A percentile compares a stretch with the other conserved stretches of the same genome.
Conservation (phyloP, 805 yeast species). For the Barnettozyma salicaria region DNA sequence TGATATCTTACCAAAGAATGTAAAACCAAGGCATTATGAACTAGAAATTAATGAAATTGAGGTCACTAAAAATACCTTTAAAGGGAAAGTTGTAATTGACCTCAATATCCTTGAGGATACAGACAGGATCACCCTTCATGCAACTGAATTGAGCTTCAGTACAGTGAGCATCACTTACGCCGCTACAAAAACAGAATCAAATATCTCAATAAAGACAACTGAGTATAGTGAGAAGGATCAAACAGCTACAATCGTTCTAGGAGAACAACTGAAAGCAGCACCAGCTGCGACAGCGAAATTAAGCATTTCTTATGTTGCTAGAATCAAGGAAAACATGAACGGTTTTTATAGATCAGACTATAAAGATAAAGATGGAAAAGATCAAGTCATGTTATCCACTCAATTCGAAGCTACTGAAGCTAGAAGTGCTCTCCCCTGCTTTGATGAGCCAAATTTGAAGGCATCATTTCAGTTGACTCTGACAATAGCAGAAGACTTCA, state of each 20-base stretch:
- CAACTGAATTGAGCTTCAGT: constrained; percentile 53
- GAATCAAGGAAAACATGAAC: constrained; percentile 66
- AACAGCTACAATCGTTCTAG: constrained; percentile 53
- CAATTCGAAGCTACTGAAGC: constrained; percentile 86
- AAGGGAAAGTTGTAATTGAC: constrained; percentile 49
- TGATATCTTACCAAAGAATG: constrained; percentile 49
- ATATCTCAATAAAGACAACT: constrained; percentile 27
- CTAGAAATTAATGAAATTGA: constrained; percentile 52
- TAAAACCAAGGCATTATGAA: constrained; percentile 72
- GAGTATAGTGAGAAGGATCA: constrained; percentile 48
- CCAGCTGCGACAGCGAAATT: constrained; percentile 35
- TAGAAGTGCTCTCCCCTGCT: constrained; percentile 78
- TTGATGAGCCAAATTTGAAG: constrained; percentile 78
- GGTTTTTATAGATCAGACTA: constrained; percentile 75
- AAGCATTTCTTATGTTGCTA: constrained; percentile 48
- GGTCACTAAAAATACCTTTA: constrained; percentile 50
- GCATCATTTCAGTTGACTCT: constrained; percentile 63
- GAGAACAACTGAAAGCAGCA: constrained; percentile 33
- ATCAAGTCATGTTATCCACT: constrained; percentile 70
- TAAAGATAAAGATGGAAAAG: constrained; percentile 48
- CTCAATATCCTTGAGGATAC: constrained; percentile 44
- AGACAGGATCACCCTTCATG: constrained; percentile 47
- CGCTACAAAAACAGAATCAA: constrained; percentile 29
- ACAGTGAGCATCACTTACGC: constrained; percentile 34
- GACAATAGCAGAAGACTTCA: constrained; percentile 47